Conservation (phyloP, 768 basidiomycete species). For the Clavaria fumosa region DNA sequence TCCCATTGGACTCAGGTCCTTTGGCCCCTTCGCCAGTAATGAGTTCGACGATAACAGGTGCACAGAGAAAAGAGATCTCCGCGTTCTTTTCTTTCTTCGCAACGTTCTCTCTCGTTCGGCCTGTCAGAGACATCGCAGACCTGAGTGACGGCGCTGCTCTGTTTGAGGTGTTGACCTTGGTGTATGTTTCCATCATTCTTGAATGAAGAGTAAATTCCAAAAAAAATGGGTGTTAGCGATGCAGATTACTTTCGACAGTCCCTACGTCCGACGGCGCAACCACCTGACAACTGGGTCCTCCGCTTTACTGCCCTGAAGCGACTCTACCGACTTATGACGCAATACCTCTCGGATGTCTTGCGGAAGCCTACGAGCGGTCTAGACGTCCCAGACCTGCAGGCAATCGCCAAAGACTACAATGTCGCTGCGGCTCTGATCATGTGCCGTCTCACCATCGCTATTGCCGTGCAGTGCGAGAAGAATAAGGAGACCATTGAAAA, state of each 20-base stretch:
- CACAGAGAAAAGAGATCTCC: conserved; percentile 47
- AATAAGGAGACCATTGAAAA: conserved; percentile 81
- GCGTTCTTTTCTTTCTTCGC: conserved; percentile 74
- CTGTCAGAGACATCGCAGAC: conserved; percentile 48
- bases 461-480: conserved; percentile 77
- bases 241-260: conserved; percentile 60
- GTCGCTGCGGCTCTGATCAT: conserved; percentile 50
- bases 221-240: conserved; percentile 35
- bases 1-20: too few species aligned
- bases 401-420: conserved; percentile 65
- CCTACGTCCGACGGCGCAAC: conserved; percentile 39
- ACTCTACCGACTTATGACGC: conserved; percentile 75
- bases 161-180: conserved; percentile 56
- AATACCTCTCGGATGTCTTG: conserved; percentile 74
- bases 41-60: conserved; percentile 6
- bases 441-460: conserved; percentile 71
- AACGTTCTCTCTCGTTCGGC: conserved; percentile 51
- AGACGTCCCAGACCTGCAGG: conserved; percentile 79
- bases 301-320: conserved; percentile 74
- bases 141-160: conserved; percentile 70
- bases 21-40: too few species aligned
- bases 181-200: conserved; percentile 33
- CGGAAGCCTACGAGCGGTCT: conserved; percentile 64
- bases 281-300: conserved; percentile 80
- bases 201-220: conserved; percentile 5